Evolutionary conservation across 768 basidiomycete genomes (phyloP), one percentile per base, ranked within the genome.

Genomic region (Suillus occidentalis): DNA sequence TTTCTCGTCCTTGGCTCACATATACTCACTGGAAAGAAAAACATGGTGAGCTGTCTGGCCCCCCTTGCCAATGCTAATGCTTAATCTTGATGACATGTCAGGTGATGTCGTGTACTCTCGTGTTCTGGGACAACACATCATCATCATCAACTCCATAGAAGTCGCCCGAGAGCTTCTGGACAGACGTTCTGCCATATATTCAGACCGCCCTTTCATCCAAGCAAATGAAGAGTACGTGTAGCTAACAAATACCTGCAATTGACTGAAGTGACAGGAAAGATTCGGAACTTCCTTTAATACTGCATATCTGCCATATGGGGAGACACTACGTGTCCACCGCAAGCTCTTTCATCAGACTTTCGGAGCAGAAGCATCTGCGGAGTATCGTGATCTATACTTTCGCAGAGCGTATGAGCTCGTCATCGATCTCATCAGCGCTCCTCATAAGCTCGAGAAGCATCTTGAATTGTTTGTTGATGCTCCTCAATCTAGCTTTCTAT

Each of bases 281-380:
- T 65, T 73, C 39, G 67, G 69, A 45, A 34, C 59, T 8, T 64
- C 65, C 43, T 72, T 67, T 53, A 68, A 61, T 42, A 66, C 67
- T 31, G 56, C 56, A 4, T 61, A 70, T 20, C 47, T 72, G 45
- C 67, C 66, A 16, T 74, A 74, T 47, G 69, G 72, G 10, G 64
- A 69, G 9, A 40, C 56, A 22, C 71, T 72, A 68, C 66, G 67
- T 20, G 28, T 49, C 5, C 70, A 72, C 43, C 66, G 73, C 42
- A 64, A 67, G 36, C 43, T 72, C 22, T 61, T 73, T n/a, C 68
- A 70, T 43, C 69, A 69, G n/a, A n/a, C n/a, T n/a, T n/a, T n/a
- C n/a, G n/a, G n/a, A n/a, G n/a, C n/a, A n/a, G n/a, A n/a, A n/a
- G n/a, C n/a, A n/a, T n/a, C n/a, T n/a, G n/a, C n/a, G n/a, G n/a